phyloP scores from a whole-genome alignment of 495 filamentous ascomycete species.

The Aspergillus asperescens region DNA sequence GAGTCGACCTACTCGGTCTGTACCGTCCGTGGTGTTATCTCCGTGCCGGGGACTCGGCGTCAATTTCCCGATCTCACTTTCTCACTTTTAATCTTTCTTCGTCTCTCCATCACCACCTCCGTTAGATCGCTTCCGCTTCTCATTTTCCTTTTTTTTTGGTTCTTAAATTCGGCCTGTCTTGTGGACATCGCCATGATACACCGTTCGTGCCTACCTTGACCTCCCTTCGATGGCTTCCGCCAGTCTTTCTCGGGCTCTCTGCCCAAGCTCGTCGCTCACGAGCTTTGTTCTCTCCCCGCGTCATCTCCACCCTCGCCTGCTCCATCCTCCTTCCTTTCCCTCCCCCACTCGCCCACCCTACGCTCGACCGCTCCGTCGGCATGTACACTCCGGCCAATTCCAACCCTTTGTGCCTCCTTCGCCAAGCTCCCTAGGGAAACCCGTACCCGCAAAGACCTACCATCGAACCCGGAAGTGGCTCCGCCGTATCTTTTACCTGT shows the following conservation, averaged over 20 bases:
- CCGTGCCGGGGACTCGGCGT: background rate
- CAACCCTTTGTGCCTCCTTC: constrained; percentile 75
- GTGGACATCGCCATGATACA: background rate
- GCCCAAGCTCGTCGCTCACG: constrained; percentile 9
- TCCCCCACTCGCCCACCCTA: constrained; percentile 11
- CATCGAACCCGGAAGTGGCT: constrained; percentile 66
- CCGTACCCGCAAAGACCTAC: constrained; percentile 59
- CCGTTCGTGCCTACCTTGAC: background rate
- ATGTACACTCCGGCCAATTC: constrained; percentile 42
- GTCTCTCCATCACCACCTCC: background rate
- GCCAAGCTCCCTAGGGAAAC: constrained; percentile 71
- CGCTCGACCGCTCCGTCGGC: constrained; percentile 15
- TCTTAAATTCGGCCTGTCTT: background rate
- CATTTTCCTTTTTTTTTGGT: too few relatives aligned
- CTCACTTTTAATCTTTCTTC: background rate
- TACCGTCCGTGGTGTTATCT: background rate
- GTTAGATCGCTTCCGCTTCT: too few relatives aligned
- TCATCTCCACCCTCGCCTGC: constrained; percentile 10
- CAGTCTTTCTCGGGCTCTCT: constrained; percentile 26
- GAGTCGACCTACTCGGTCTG: background rate
- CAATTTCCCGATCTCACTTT: constrained; percentile 1
- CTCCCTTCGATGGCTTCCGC: constrained; percentile 21
- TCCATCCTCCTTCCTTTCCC: background rate
- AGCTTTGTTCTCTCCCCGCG: constrained; percentile 1
- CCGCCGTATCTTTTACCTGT: constrained; percentile 63